Conservation (phyloP, 768 basidiomycete genomes). For the Russula earlei region DNA sequence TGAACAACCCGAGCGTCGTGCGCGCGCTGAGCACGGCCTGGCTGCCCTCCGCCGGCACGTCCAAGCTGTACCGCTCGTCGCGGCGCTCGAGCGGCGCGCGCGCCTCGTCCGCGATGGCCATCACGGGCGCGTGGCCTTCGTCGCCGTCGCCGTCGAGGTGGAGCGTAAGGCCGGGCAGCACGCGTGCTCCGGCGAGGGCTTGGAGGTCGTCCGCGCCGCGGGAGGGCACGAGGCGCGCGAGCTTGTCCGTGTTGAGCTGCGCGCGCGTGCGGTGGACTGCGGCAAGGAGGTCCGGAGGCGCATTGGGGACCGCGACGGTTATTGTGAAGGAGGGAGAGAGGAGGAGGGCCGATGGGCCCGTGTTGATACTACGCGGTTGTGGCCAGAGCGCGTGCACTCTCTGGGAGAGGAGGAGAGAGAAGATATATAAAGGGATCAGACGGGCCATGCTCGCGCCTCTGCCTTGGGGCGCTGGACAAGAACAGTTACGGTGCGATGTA, state of each 20-base stretch:
- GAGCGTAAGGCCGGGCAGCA: conserved; percentile 37
- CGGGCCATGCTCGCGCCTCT: too few species aligned
- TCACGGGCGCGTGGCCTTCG: not conserved
- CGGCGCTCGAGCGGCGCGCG: conserved; percentile 28
- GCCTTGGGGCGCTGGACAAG: too few species aligned
- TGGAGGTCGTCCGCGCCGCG: conserved; percentile 42
- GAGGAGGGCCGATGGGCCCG: conserved; percentile 26
- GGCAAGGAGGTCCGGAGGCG: conserved; percentile 48
- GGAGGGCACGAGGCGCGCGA: conserved; percentile 48
- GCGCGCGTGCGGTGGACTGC: conserved; percentile 43
- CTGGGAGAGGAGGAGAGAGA: conserved; percentile 20
- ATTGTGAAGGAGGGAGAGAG: conserved; percentile 47
- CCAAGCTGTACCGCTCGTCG: conserved; percentile 38
- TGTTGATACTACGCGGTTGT: conserved; percentile 24
- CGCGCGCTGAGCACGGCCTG: conserved; percentile 34
- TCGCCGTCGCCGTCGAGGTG: conserved; percentile 29
- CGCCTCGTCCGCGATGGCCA: conserved; percentile 29
- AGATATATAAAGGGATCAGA: not conserved
- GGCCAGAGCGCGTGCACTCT: conserved; percentile 30
- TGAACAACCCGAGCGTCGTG: conserved; percentile 40
- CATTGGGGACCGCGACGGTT: conserved; percentile 31
- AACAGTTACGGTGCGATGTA: too few species aligned
- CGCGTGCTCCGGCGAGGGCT: conserved; percentile 32
- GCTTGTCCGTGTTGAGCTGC: conserved; percentile 37
- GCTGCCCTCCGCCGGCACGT: conserved; percentile 30